Base-by-base conservation (phyloP, 345 rosid genomes). In the Citrus medica region DNA sequence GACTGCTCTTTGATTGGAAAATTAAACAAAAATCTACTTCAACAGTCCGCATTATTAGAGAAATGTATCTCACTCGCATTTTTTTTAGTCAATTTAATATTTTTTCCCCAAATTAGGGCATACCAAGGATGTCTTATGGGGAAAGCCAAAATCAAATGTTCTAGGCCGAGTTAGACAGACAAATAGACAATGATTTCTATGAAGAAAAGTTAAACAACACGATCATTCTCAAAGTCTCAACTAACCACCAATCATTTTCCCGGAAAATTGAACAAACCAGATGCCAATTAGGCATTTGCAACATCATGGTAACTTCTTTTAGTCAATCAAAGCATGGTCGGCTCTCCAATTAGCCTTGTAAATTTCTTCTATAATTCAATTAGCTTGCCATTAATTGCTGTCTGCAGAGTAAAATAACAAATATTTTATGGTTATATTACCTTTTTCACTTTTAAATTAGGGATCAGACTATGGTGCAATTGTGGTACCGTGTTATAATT, bases 1-100 rank as follows among this genome's bases (percentile, higher is more conserved):
- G 86, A 85, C 90, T 82, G 82, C 71, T 64, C 53, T 74, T 21
- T 82, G 69, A 81, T 77, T 75, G 87, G 81, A 60, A 71, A 65
- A 19, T 24, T 13, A 1, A 53, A 53, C 58, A 19, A 32, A 35
- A 56, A 67, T 21, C 74, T 76, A 28, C 22, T 37, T 67, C 77
- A 58, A 12, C 25, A 6, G 7, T 46, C 17, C 3, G 12, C 37
- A 48, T 46, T 24, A 56, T 8, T 25, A 59, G 13, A 72, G 28
- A 30, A 38, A 40, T 37, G 19, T 21, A 77, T 24, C 22, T 73
- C 27, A 16, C 19, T 38, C 59, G 24, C 65, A 32, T 73, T 40
- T 79, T 27, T 38, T 38, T 59, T 63, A 62, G 10, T 42, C 35
- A 25, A 9, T 25, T 25, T 61, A 3, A 0, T 63, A 70, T 67